Percentiles rank a stretch among this genome's conserved stretches.
Conservation (phyloP, 2,329 filamentous ascomycete species). For the Penicillium thymicola region DNA sequence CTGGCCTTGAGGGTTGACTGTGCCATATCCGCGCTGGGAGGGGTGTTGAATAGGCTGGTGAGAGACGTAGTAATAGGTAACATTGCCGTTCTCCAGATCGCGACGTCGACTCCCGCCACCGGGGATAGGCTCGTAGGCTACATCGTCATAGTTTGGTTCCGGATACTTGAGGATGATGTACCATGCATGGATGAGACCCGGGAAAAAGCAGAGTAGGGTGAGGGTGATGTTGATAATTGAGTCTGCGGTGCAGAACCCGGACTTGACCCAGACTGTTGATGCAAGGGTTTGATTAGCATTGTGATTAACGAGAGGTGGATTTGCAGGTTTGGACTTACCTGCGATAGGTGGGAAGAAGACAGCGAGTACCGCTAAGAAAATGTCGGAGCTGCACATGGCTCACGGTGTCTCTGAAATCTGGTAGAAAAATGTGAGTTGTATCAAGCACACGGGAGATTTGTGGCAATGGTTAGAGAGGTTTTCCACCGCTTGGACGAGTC, state of each 20-base stretch:
- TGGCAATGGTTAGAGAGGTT: background rate
- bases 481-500: background rate
- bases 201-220: conserved; percentile 72
- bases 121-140: conserved; percentile 61
- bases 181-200: conserved; percentile 91
- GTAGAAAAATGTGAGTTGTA: conserved; percentile 2
- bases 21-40: conserved; percentile 37
- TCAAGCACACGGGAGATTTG: background rate
- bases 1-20: conserved; percentile 34
- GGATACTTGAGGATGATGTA: conserved; percentile 95
- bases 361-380: conserved; percentile 59
- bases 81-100: conserved; percentile 45
- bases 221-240: conserved; percentile 94
- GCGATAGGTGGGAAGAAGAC: conserved; percentile 60
- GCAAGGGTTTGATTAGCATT: conserved; percentile 29
- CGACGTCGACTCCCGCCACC: conserved; percentile 49
- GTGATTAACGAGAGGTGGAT: background rate
- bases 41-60: conserved; percentile 38
- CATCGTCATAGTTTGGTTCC: conserved; percentile 62
- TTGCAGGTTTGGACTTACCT: conserved; percentile 42
- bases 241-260: conserved; percentile 87
- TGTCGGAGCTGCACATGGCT: conserved; percentile 58
- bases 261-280: conserved; percentile 84
- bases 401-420: conserved; percentile 5
- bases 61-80: conserved; percentile 76